phyloP scores from a whole-genome alignment of 805 yeast species.

The Starmera caribaea region DNA sequence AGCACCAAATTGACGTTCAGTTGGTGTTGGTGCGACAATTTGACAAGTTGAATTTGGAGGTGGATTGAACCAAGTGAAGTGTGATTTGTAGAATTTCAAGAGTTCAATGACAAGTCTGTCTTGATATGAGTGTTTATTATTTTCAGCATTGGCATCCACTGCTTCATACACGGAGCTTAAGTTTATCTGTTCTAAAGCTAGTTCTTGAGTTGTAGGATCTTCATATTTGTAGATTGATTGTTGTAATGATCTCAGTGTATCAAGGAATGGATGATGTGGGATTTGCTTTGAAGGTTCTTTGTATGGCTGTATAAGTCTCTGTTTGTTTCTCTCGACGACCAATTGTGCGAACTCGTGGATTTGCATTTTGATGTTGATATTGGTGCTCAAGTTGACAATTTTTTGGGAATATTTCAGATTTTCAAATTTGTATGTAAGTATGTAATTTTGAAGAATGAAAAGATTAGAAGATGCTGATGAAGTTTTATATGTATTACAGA shows the following conservation, averaged over 20 bases:
- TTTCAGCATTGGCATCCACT: constrained; percentile 42
- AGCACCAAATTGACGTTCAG: constrained; percentile 43
- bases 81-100: constrained; percentile 66
- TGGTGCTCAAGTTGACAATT: too few species aligned
- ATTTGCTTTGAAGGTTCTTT: too few species aligned
- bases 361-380: too few species aligned
- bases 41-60: constrained; percentile 54
- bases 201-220: constrained; percentile 10
- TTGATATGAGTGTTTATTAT: constrained; percentile 31
- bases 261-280: too few species aligned
- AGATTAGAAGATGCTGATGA: too few species aligned
- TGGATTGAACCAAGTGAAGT: constrained; percentile 76
- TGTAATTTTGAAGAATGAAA: too few species aligned
- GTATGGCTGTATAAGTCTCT: too few species aligned
- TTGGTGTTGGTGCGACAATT: constrained; percentile 31
- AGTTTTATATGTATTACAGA: too few species aligned
- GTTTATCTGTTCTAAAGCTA: constrained; percentile 55
- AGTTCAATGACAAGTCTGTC: constrained; percentile 52
- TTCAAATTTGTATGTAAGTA: too few species aligned
- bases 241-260: neutral
- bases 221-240: constrained; percentile 9
- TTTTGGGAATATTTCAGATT: too few species aligned
- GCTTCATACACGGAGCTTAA: constrained; percentile 46
- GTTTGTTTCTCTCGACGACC: too few species aligned
- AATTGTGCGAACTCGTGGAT: too few species aligned